A percentile compares a stretch with the other conserved stretches of the same genome.
These are phyloP conservation scores for Dictyostelium firmibasis DNA, from an alignment of 78 protist species.

Conservation along the genomic window DNA sequence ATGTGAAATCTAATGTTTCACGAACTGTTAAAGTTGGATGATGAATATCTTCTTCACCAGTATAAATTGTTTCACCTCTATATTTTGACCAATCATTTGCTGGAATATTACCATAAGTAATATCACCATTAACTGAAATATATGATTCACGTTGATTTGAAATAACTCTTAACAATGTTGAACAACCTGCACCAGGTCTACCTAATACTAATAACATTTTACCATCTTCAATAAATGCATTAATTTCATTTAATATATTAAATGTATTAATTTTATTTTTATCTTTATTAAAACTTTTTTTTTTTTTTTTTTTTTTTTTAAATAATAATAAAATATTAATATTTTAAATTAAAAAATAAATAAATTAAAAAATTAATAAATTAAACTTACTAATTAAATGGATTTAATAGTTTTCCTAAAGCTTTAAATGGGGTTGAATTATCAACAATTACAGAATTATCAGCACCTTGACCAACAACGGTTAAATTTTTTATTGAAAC, in stretches of 20 bases:
- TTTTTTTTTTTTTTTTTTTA: too few relatives aligned
- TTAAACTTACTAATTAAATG: conserved; percentile 30
- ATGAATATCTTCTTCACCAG: conserved; percentile 77
- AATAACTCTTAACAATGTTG: conserved; percentile 35
- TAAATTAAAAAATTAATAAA: not conserved
- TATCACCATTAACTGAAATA: conserved; percentile 43
- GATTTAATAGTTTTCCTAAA: conserved; percentile 45
- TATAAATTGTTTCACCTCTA: conserved; percentile 63
- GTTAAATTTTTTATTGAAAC: conserved; percentile 57
- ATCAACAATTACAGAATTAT: conserved; percentile 20
- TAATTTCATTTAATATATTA: conserved; percentile 66
- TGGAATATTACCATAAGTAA: conserved; percentile 46
- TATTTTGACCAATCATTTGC: conserved; percentile 40
- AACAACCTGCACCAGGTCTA: conserved; percentile 77
- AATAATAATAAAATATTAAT: not conserved
- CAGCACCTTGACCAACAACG: conserved; percentile 71
- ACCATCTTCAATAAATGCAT: conserved; percentile 56
- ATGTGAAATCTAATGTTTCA: conserved; percentile 65
- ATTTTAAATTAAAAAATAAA: not conserved
- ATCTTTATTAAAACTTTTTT: not conserved
- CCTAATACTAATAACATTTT: conserved; percentile 75
- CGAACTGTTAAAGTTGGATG: conserved; percentile 53
- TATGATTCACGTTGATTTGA: conserved; percentile 46
- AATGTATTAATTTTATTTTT: conserved; percentile 50
- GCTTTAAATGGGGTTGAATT: conserved; percentile 46